A percentile compares a stretch with the other conserved stretches of the same genome.
These are phyloP conservation scores for Candida insectorum DNA, from an alignment of 805 yeast species.

Conservation along the genomic window DNA sequence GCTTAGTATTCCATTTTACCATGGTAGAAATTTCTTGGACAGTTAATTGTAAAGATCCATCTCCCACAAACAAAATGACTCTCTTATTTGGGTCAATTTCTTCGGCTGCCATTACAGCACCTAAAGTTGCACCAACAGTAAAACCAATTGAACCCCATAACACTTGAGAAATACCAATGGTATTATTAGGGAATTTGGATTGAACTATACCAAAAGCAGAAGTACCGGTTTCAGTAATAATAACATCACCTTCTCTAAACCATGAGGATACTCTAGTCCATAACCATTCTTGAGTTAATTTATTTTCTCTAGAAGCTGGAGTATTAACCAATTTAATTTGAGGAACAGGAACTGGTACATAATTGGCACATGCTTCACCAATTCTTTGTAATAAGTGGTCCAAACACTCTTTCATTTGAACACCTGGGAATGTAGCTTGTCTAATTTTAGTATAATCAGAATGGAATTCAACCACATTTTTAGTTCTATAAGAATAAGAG, in stretches of 20 bases:
- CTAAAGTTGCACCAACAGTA: constrained; percentile 64
- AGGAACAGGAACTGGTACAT: constrained; percentile 57
- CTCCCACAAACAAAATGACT: constrained; percentile 68
- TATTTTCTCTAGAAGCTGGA: constrained; percentile 28
- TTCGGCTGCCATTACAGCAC: constrained; percentile 67
- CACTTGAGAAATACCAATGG: constrained; percentile 68
- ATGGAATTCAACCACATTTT: constrained; percentile 38
- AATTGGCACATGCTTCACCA: constrained; percentile 35
- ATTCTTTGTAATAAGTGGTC: constrained; percentile 39
- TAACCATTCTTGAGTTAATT: constrained; percentile 59
- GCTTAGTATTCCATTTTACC: constrained; percentile 63
- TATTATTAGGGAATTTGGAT: constrained; percentile 59
- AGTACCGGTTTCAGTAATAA: constrained; percentile 72
- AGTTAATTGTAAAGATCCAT: constrained; percentile 72
- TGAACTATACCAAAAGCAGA: constrained; percentile 70
- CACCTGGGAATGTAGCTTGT: constrained; percentile 40
- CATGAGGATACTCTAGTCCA: constrained; percentile 65
- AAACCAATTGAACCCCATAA: constrained; percentile 76
- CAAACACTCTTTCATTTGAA: constrained; percentile 44
- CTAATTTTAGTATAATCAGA: constrained; percentile 39
- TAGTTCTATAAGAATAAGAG: constrained; percentile 37
- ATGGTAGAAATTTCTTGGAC: constrained; percentile 71
- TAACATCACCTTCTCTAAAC: constrained; percentile 63
- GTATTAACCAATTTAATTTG: constrained; percentile 43
- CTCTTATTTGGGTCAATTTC: constrained; percentile 60